Base-by-base conservation (phyloP, 495 filamentous ascomycete genomes). In the Astrothelium subdiscretum region DNA sequence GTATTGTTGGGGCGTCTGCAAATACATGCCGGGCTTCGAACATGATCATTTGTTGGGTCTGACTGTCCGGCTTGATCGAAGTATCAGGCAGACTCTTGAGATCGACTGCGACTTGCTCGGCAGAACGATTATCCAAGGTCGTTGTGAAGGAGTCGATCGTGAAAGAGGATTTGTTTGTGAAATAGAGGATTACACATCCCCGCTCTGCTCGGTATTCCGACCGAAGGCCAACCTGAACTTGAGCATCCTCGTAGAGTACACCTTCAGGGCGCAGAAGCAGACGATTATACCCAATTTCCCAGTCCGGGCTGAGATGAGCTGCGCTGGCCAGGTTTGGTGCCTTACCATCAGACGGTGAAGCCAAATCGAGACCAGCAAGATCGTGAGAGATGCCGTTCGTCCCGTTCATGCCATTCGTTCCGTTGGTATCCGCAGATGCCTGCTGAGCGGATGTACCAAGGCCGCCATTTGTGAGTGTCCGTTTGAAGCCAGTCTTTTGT, bases 171-270 rank as follows among this genome's bases (percentile, higher is more conserved):
- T 95, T 96, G 75, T 97, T 97, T 42, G 87, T 87, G 70, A 97
- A 92, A 74, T 97, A 97, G 58, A 97, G 76, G 68, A 97, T 97
- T 44, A 99, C 79, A 64, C 92, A 96, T 58, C 94, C 95, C 80
- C 96, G 87, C 66, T 95, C 88, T 20, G 83, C 89, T 61, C 95
- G 89, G 71, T 96, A 99, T 73, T 99, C 95, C 3, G 90, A 90
- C 5, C 95, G 87, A 57, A 97, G 74, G 32, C 94, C 95, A 40
- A 99, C 80, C 69, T 97, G 92, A 59, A 99, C 83, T 74, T 99
- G 95, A 0, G 83, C 85, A 70, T 99, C 95, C 74, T 97, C 91
- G 69, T 95, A 97, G 1, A 99, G 82, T 11, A 97, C 81, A 38
- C 94, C 95, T 72, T 97, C 91, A 0, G 85, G 73, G 18, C 79